Evolutionary conservation across 805 yeast genomes (phyloP).

Genomic region (Candida ortonii): DNA sequence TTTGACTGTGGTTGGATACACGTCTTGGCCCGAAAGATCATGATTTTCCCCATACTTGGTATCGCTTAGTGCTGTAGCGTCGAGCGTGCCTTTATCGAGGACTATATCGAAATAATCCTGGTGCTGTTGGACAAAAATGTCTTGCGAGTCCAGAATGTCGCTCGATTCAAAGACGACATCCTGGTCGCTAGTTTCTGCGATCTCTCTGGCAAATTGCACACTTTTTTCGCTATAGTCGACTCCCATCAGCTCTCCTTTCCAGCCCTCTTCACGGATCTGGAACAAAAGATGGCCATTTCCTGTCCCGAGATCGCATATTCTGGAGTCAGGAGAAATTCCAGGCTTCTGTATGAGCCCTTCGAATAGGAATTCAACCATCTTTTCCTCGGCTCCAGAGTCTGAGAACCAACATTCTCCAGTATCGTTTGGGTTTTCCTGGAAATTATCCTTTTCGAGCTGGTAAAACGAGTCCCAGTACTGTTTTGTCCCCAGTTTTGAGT

Average conservation of each 20-base stretch:
- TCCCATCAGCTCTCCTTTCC: constrained; percentile 61
- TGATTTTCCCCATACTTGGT: constrained; percentile 43
- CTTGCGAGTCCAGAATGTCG: constrained; percentile 56
- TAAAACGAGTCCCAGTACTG: constrained; percentile 93
- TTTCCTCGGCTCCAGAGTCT: constrained; percentile 88
- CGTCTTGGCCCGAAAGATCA: constrained; percentile 48
- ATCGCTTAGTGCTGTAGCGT: constrained; percentile 89
- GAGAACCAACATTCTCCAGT: constrained; percentile 97
- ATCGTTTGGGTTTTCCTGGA: constrained; percentile 70
- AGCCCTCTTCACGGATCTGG: constrained; percentile 61
- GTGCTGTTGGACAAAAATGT: constrained; percentile 30
- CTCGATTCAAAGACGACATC: constrained; percentile 56
- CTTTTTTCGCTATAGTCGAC: constrained; percentile 84
- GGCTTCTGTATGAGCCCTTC: constrained; percentile 41
- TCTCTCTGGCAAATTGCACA: constrained; percentile 65
- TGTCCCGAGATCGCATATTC: constrained; percentile 82
- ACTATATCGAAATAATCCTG: constrained; percentile 61
- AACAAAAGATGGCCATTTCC: constrained; percentile 93
- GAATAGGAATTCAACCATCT: constrained; percentile 69
- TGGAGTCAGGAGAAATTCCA: constrained; percentile 31
- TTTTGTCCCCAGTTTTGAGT: constrained; percentile 83
- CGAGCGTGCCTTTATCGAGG: constrained; percentile 92
- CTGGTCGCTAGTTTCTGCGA: constrained; percentile 43
- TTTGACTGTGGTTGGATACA: constrained; percentile 61
- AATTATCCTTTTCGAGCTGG: constrained; percentile 67